Percentiles rank a stretch among this genome's conserved stretches.
These are phyloP conservation scores for Anaeramoeba flamelloides DNA, from an alignment of 78 protist species.

Conservation along the genomic window DNA sequence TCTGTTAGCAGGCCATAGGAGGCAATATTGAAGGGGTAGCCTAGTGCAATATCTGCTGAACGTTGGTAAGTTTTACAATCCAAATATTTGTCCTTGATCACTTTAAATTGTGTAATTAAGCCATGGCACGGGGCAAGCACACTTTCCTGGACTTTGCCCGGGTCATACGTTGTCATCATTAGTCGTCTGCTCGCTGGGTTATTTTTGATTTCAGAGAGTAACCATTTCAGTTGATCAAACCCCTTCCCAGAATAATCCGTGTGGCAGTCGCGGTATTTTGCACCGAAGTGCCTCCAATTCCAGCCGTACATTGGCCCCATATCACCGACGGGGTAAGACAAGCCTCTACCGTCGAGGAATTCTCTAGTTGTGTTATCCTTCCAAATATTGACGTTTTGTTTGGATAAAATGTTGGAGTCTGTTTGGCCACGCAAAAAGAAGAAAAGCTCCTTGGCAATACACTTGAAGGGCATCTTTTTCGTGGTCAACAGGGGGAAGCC, in stretches of 20 bases:
- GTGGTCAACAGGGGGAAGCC: constrained; percentile 73
- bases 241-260: constrained; percentile 52
- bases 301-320: constrained; percentile 78
- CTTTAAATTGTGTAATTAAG: no score
- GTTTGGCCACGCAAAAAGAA: constrained; percentile 69
- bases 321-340: constrained; percentile 33
- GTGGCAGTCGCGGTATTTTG: constrained; percentile 51
- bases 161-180: constrained; percentile 74
- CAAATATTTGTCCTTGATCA: no score
- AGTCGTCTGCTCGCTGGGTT: constrained; percentile 58
- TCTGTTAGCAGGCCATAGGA: constrained; percentile 51
- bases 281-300: constrained; percentile 89
- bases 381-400: constrained; percentile 61
- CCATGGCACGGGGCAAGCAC: no score
- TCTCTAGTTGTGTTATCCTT: constrained; percentile 62
- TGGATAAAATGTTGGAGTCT: constrained; percentile 28
- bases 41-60: constrained; percentile 63
- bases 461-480: constrained; percentile 67
- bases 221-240: constrained; percentile 4
- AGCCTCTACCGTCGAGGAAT: constrained; percentile 47
- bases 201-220: constrained; percentile 32
- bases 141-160: no score
- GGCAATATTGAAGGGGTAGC: constrained; percentile 87
- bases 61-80: no score
- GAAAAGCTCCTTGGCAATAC: constrained; percentile 71